Base-by-base conservation (phyloP, 495 filamentous ascomycete genomes). In the Aspergillus cavernicola region DNA sequence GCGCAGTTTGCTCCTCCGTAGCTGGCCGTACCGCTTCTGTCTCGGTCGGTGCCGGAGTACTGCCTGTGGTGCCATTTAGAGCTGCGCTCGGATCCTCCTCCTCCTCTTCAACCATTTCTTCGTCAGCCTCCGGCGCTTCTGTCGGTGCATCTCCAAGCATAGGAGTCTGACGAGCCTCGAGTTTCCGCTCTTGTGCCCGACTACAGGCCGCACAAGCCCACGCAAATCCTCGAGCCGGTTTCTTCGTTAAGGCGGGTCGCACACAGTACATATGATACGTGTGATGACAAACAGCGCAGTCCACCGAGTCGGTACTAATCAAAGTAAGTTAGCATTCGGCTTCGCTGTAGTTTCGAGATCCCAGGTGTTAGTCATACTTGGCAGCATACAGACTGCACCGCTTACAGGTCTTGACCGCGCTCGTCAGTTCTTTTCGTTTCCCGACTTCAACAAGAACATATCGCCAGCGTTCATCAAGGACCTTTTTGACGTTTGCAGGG, bases 201-300 rank as follows among this genome's bases (percentile, higher is more conserved):
- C 89, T 96, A 70, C 93, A 99, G 50, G 93, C 86, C 20, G 88
- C 93, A 69, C 93, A 99, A 13, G 93, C 88, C 93, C 93, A 99
- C 8, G 90, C 93, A 73, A 99, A 99, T 33, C 93, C 93, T 68
- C 93, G 86, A 39, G 93, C 95, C 16, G 93, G 93, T 71, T 99
- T 99, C 68, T 97, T 97, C 33, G 90, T 82, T 52, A 99, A 67
- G 32, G 89, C 90, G 28, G 93, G 93, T 50, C 86, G 87, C 40
- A 99, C 95, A 65, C 93, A 99, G 64, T 88, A 88, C 93, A 99
- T 97, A 72, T 99, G 93, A 73, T 97, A 99, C 8, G 92, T 97
- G 61, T 90, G 84, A 59, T 83, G 81, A 69, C 93, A 99, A 48
- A 95, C 88, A 24, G 95, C 93, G 68, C 93, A 99, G 60, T 97